A percentile compares a stretch with the other conserved stretches of the same genome.
Evolutionary conservation across 306 rosid species (phyloP).

Genomic region (Argentina anserina): DNA sequence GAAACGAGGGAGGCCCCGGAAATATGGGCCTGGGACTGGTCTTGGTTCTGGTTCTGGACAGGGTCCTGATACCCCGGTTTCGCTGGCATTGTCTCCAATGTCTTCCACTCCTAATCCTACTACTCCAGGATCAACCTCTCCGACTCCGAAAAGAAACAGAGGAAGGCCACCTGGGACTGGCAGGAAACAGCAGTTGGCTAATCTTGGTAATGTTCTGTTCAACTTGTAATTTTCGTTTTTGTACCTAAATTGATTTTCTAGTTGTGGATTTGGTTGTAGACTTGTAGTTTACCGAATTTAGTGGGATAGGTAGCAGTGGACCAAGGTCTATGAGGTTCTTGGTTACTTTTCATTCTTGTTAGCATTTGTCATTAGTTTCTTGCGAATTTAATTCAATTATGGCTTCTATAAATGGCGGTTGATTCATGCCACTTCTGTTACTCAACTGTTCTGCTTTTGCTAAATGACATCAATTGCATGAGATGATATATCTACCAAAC

Average conservation of each 20-base stretch:
- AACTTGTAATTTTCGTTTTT: neutral
- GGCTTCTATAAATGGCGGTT: slow-evolving; percentile 5
- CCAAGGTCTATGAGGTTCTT: neutral
- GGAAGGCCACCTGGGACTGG: slow-evolving; percentile 93
- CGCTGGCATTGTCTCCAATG: slow-evolving; percentile 73
- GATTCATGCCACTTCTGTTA: slow-evolving; percentile 14
- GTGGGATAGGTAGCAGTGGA: neutral
- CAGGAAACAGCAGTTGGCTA: slow-evolving; percentile 84
- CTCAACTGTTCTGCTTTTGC: slow-evolving; percentile 1
- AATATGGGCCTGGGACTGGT: slow-evolving; percentile 63
- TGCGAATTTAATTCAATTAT: neutral
- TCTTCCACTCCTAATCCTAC: slow-evolving; percentile 44
- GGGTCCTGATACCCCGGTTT: slow-evolving; percentile 53
- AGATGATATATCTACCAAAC: slow-evolving; percentile 14
- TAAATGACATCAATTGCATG: neutral
- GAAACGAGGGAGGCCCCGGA: slow-evolving; percentile 97
- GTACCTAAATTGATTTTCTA: neutral
- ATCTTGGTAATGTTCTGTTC: slow-evolving; percentile 49
- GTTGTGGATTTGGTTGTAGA: slow-evolving; percentile 5
- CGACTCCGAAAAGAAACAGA: slow-evolving; percentile 43
- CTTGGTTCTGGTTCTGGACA: slow-evolving; percentile 32
- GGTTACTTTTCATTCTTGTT: slow-evolving; percentile 3
- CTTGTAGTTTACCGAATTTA: slow-evolving; percentile 7
- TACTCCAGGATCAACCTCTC: slow-evolving; percentile 44
- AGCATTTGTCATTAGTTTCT: neutral